A percentile compares a stretch with the other conserved stretches of the same genome.
These are phyloP conservation scores for Lanmaoa pseudosensibilis DNA, from an alignment of 768 basidiomycete species.

Conservation along the genomic window DNA sequence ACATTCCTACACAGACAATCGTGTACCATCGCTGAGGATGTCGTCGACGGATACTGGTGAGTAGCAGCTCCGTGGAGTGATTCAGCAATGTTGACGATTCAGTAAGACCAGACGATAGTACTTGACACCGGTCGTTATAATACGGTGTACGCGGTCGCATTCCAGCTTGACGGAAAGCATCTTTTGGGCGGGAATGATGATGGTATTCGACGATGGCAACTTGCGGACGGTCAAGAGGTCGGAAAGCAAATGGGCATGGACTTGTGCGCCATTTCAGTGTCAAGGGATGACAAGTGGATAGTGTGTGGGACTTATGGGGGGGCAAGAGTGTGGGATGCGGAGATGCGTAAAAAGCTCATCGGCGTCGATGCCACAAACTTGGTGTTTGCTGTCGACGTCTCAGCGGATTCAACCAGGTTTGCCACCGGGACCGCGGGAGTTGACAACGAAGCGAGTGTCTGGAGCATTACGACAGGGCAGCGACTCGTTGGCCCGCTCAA, in stretches of 20 bases:
- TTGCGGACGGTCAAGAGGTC: not conserved
- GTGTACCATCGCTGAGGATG: not conserved
- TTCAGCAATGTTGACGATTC: not conserved
- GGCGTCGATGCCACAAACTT: not conserved
- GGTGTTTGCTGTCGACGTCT: not conserved
- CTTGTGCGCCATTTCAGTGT: not conserved
- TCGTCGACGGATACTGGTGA: not conserved
- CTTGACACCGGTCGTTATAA: not conserved
- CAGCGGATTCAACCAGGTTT: not conserved
- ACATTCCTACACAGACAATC: too few relatives aligned
- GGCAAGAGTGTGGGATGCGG: not conserved
- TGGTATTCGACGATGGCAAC: not conserved
- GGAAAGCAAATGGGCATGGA: not conserved
- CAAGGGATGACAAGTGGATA: not conserved
- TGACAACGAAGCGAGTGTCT: not conserved
- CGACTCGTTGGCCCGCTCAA: not conserved
- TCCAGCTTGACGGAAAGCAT: not conserved
- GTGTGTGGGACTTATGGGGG: not conserved
- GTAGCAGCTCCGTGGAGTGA: not conserved
- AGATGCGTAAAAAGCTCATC: not conserved
- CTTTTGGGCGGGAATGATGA: not conserved
- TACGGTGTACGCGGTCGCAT: not conserved
- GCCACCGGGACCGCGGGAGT: not conserved
- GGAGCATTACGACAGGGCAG: not conserved
- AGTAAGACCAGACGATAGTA: not conserved